Evolutionary conservation across 2,329 filamentous ascomycete species (phyloP).

Genomic region (Diaporthe citriasiana): DNA sequence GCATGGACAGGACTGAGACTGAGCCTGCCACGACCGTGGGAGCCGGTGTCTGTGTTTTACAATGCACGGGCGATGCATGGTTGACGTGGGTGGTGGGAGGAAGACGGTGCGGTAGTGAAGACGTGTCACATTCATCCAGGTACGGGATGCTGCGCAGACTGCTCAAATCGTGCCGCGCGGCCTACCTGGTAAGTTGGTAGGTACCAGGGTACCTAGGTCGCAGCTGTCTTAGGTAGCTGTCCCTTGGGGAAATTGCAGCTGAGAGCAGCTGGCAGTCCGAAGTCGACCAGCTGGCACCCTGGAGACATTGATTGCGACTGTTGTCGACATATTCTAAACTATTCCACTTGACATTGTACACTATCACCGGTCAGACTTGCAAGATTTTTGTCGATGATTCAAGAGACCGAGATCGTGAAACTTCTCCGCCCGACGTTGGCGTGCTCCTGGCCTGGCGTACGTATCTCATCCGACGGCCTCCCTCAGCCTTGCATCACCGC

Average conservation of each 20-base stretch:
- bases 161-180: too few species aligned
- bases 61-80: constrained; percentile 1
- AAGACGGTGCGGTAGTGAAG: neutral
- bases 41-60: constrained; percentile 22
- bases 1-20: neutral
- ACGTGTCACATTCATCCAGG: neutral
- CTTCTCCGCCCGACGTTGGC: neutral
- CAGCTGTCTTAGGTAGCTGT: neutral
- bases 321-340: too few species aligned
- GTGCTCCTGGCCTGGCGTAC: neutral
- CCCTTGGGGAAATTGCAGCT: neutral
- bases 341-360: neutral
- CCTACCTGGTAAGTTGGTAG: too few species aligned
- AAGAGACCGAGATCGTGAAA: neutral
- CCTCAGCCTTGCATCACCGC: neutral
- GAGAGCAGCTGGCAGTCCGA: neutral
- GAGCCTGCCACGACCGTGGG: constrained; percentile 6
- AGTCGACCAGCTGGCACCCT: neutral
- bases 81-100: constrained; percentile 4
- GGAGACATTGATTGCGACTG: neutral
- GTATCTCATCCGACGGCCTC: neutral
- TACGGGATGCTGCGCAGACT: neutral
- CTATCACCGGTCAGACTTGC: neutral
- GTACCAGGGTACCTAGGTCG: neutral
- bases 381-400: neutral